Evolutionary conservation across 768 basidiomycete genomes (phyloP).

Genomic region (Pleurotus ostreatus): DNA sequence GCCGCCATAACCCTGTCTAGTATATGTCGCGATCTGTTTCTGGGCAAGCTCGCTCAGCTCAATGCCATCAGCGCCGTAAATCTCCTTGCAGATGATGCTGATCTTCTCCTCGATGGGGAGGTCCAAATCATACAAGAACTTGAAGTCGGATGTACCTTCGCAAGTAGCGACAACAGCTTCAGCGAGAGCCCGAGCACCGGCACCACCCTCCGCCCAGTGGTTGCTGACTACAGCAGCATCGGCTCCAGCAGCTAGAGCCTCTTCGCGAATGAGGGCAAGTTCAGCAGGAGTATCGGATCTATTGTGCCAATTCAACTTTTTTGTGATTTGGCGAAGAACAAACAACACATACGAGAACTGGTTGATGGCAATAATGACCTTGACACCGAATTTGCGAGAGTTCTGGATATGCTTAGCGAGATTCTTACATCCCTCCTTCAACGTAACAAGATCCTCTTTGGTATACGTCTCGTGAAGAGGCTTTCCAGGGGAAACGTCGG

Average conservation of each 20-base stretch:
- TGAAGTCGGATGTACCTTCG: conserved; percentile 79
- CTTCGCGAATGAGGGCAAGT: conserved; percentile 75
- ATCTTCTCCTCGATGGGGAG: conserved; percentile 89
- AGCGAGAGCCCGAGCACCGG: conserved; percentile 85
- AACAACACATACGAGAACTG: conserved; percentile 76
- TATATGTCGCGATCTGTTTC: conserved; percentile 87
- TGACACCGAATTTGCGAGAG: conserved; percentile 91
- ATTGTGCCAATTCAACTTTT: conserved; percentile 2
- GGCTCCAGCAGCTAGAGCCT: conserved; percentile 81
- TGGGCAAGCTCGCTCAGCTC: conserved; percentile 80
- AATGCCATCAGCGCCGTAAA: conserved; percentile 93
- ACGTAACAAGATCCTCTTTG: conserved; percentile 84
- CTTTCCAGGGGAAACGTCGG: conserved; percentile 95
- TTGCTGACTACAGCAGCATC: conserved; percentile 94
- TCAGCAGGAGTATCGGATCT: conserved; percentile 91
- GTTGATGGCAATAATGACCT: conserved; percentile 95
- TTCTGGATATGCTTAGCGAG: conserved; percentile 92
- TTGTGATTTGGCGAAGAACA: conserved; percentile 3
- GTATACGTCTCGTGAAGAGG: conserved; percentile 91
- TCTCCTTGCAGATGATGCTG: conserved; percentile 77
- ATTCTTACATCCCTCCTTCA: conserved; percentile 92
- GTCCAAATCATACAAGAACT: conserved; percentile 88
- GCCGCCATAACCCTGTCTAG: conserved; percentile 78
- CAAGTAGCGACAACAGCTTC: conserved; percentile 89
- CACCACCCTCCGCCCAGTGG: conserved; percentile 97